A percentile compares a stretch with the other conserved stretches of the same genome.
Evolutionary conservation across 805 yeast genomes (phyloP).

Genomic region (Kazachstania bromeliacearum): DNA sequence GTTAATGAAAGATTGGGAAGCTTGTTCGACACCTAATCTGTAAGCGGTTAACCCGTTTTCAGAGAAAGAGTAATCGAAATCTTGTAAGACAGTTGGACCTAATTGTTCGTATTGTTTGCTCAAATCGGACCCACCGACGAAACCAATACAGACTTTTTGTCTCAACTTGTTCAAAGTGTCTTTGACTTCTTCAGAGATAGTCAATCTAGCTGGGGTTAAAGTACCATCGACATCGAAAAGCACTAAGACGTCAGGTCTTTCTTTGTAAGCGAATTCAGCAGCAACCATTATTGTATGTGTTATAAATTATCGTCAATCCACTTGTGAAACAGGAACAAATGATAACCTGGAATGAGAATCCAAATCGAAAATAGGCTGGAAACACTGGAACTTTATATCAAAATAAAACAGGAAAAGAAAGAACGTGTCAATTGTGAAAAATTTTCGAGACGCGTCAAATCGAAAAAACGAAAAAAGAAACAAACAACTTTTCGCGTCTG

Average conservation of each 20-base stretch:
- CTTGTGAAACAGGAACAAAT: slow-evolving; percentile 1
- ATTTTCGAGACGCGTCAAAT: slow-evolving; percentile 3
- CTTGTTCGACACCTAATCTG: slow-evolving; percentile 78
- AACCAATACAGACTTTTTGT: slow-evolving; percentile 89
- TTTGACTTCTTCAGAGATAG: slow-evolving; percentile 67
- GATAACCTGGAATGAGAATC: neutral
- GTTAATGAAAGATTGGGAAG: slow-evolving; percentile 85
- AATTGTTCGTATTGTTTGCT: slow-evolving; percentile 93
- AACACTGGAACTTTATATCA: no score
- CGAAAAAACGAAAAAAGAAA: neutral
- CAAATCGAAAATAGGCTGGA: no score
- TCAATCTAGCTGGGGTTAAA: slow-evolving; percentile 90
- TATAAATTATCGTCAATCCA: slow-evolving; percentile 2
- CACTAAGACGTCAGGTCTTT: slow-evolving; percentile 78
- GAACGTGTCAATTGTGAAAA: neutral
- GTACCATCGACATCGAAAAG: slow-evolving; percentile 98
- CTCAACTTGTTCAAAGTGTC: slow-evolving; percentile 63
- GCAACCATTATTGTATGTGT: slow-evolving; percentile 12
- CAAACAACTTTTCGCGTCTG: neutral
- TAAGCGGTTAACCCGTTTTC: slow-evolving; percentile 98
- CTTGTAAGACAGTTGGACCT: slow-evolving; percentile 64
- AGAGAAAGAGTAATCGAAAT: slow-evolving; percentile 91
- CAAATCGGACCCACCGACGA: slow-evolving; percentile 95
- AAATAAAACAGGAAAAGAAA: neutral
- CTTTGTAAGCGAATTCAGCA: slow-evolving; percentile 57